phyloP scores from a whole-genome alignment of 768 basidiomycete genomes.

The Rhodotorula paludigena region DNA sequence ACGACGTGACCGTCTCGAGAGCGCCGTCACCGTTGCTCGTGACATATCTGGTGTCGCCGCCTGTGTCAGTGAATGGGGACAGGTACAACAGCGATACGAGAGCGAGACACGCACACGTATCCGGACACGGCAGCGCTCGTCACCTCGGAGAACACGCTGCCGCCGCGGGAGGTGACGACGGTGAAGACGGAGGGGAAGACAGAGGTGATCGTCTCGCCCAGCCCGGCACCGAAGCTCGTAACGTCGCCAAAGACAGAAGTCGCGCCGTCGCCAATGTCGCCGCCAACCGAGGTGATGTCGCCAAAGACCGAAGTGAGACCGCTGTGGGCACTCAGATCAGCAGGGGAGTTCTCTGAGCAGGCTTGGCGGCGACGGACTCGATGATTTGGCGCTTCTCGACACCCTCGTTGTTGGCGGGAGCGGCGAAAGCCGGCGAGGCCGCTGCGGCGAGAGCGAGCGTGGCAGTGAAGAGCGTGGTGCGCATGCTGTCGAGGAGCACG shows the following conservation, averaged over 20 bases:
- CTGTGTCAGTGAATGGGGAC: neutral
- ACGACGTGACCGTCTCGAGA: neutral
- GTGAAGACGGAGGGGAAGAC: conserved; percentile 14
- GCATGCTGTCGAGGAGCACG: neutral
- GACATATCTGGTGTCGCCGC: neutral
- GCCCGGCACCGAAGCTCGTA: neutral
- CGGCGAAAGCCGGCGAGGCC: conserved; percentile 4
- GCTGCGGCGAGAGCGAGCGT: conserved; percentile 11
- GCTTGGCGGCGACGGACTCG: conserved; percentile 10
- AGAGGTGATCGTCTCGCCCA: neutral
- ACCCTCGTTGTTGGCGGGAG: neutral
- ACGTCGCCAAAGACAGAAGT: conserved; percentile 13
- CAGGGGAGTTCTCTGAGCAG: too few species aligned
- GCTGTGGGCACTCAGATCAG: neutral
- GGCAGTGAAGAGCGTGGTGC: conserved; percentile 3
- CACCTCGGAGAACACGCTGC: conserved; percentile 5
- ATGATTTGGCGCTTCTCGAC: conserved; percentile 33
- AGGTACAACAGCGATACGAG: neutral
- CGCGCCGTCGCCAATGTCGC: neutral
- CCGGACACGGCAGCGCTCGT: conserved; percentile 1
- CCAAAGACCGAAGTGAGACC: conserved; percentile 8
- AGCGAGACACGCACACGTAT: neutral
- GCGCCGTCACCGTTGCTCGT: neutral
- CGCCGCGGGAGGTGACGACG: neutral
- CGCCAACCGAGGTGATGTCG: neutral